phyloP scores from a whole-genome alignment of 176 grass and related monocot genomes.

The Hordeum vulgare region DNA sequence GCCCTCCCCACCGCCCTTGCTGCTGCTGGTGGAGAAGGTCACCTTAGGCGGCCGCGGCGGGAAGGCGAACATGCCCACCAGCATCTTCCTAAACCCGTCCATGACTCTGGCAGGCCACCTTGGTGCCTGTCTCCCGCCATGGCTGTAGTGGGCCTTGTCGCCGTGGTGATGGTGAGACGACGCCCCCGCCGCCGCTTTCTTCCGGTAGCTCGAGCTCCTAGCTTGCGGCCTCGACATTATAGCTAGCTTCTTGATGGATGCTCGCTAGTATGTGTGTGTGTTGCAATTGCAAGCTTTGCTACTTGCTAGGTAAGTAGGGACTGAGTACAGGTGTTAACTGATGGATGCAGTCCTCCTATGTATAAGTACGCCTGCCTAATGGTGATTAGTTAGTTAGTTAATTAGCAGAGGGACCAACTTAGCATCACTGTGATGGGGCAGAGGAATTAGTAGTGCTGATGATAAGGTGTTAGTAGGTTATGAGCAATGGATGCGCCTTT shows the following conservation, averaged over 20 bases:
- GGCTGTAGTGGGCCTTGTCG: background rate
- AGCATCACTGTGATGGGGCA: slow-evolving; percentile 17
- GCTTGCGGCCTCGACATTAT: slow-evolving; percentile 62
- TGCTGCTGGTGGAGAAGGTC: slow-evolving; percentile 21
- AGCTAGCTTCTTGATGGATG: background rate
- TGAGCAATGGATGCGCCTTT: background rate
- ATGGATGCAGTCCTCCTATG: background rate
- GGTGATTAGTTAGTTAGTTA: background rate
- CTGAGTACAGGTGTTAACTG: background rate
- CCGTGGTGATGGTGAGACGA: slow-evolving; percentile 11
- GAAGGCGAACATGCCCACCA: slow-evolving; percentile 66
- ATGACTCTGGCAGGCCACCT: slow-evolving; percentile 62
- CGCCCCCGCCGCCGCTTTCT: slow-evolving; percentile 15
- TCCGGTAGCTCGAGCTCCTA: slow-evolving; percentile 53
- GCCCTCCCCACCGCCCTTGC: background rate
- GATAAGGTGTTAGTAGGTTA: background rate
- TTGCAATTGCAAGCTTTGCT: slow-evolving; percentile 11
- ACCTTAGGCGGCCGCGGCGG: slow-evolving; percentile 45
- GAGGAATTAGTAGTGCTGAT: slow-evolving; percentile 3
- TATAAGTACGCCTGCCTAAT: background rate
- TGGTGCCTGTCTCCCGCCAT: background rate
- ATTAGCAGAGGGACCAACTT: background rate
- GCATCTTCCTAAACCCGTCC: slow-evolving; percentile 63
- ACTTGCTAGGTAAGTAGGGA: background rate
- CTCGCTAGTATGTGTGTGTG: background rate